Evolutionary conservation across 108 stramenopile genomes (phyloP).

Genomic region (Cyclotella cryptica): DNA sequence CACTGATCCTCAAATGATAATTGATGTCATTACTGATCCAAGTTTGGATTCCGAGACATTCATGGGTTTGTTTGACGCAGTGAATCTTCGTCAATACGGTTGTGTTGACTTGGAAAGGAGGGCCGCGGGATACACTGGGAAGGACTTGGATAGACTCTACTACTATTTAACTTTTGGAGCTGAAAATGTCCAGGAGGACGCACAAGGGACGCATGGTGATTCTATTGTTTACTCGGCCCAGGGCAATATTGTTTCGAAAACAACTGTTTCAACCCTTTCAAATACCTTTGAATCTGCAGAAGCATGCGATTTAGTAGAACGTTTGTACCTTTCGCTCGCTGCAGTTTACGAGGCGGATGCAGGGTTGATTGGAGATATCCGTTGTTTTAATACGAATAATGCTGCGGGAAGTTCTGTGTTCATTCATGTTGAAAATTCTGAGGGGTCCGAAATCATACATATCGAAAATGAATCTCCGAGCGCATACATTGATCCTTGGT

Average conservation of each 20-base stretch:
- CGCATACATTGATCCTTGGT: slow-evolving; percentile 14
- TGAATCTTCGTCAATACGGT: slow-evolving; percentile 27
- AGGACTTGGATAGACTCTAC: slow-evolving; percentile 7
- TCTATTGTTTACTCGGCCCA: slow-evolving; percentile 24
- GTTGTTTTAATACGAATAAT: slow-evolving; percentile 16
- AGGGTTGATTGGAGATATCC: slow-evolving; percentile 22
- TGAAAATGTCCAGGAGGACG: slow-evolving; percentile 4
- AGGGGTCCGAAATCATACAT: slow-evolving; percentile 17
- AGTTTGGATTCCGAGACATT: slow-evolving; percentile 4
- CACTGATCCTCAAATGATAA: slow-evolving; percentile 19
- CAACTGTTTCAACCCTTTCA: slow-evolving; percentile 5
- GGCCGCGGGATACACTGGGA: slow-evolving; percentile 21
- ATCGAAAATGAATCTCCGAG: slow-evolving; percentile 18
- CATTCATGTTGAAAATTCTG: slow-evolving; percentile 25
- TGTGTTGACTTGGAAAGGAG: slow-evolving; percentile 22
- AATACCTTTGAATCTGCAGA: slow-evolving; percentile 1
- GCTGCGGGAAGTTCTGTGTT: slow-evolving; percentile 23
- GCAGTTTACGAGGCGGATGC: slow-evolving; percentile 16
- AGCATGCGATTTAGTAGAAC: slow-evolving; percentile 29
- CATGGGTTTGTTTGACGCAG: background rate
- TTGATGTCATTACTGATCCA: slow-evolving; percentile 22
- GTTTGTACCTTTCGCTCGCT: slow-evolving; percentile 12
- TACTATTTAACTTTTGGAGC: background rate
- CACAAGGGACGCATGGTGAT: slow-evolving; percentile 22
- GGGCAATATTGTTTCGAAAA: slow-evolving; percentile 31